A percentile compares a stretch with the other conserved stretches of the same genome.
Evolutionary conservation across 2,329 filamentous ascomycete genomes (phyloP).

Genomic region (Bipolaris gigantea): DNA sequence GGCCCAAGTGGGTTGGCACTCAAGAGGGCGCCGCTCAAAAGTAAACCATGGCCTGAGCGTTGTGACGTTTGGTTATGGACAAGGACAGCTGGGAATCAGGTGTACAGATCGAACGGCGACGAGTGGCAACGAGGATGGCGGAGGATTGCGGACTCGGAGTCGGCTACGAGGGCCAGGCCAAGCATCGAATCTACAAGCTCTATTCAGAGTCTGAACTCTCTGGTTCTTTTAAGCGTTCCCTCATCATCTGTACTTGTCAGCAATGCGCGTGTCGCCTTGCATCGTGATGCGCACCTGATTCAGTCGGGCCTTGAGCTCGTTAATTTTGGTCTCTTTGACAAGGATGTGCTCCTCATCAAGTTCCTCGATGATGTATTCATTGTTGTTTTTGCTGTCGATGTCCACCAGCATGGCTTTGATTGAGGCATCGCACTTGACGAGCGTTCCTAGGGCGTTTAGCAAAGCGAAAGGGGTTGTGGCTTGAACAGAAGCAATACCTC

Average conservation of each 20-base stretch:
- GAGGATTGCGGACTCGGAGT: neutral
- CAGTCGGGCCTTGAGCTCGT: conserved; percentile 66
- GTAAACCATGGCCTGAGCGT: conserved; percentile 42
- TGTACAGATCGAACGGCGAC: too few relatives aligned
- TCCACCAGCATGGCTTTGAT: conserved; percentile 84
- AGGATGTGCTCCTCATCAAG: conserved; percentile 76
- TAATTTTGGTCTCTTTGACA: conserved; percentile 73
- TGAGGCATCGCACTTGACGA: conserved; percentile 81
- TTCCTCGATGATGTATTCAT: conserved; percentile 78
- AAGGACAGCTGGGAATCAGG: neutral
- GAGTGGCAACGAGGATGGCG: neutral
- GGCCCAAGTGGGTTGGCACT: conserved; percentile 47
- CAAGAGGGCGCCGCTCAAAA: conserved; percentile 47
- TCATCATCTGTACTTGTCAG: conserved; percentile 39
- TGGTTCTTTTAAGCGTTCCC: conserved; percentile 40
- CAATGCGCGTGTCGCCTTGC: neutral
- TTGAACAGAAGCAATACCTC: conserved; percentile 47
- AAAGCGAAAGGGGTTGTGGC: neutral
- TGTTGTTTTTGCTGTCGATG: conserved; percentile 66
- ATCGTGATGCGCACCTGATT: conserved; percentile 59
- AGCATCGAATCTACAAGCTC: neutral
- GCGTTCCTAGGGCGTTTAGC: conserved; percentile 56
- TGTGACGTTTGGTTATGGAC: neutral
- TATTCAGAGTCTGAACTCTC: conserved; percentile 43
- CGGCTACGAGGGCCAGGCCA: neutral